These are phyloP conservation scores for Fusarium sp. DNA, from an alignment of 2,329 filamentous ascomycete genomes.

Conservation along the genomic window DNA sequence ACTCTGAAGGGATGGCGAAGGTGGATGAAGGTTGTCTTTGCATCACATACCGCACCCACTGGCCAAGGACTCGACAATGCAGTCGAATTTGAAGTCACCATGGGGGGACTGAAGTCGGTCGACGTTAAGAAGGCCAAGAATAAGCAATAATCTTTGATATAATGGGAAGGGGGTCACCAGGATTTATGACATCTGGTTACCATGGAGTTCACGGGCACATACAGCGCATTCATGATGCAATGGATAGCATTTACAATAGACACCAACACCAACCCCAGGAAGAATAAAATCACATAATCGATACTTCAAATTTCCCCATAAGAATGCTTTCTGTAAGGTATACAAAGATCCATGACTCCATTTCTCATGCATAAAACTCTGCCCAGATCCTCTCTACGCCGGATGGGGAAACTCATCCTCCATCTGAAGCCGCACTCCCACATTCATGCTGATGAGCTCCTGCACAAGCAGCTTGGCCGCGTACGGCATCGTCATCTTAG, in stretches of 20 bases:
- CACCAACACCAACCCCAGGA: neutral
- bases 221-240: neutral
- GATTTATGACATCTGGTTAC: neutral
- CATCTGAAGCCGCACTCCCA: slow-evolving; percentile 90
- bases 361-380: slow-evolving; percentile 28
- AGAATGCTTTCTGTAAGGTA: slow-evolving; percentile 33
- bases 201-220: neutral
- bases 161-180: neutral
- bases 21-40: slow-evolving; percentile 91
- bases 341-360: slow-evolving; percentile 34
- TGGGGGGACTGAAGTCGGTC: slow-evolving; percentile 67
- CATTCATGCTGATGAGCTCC: slow-evolving; percentile 98
- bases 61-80: slow-evolving; percentile 62
- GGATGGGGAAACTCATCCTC: slow-evolving; percentile 92
- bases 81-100: slow-evolving; percentile 81
- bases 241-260: neutral
- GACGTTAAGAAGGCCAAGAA: slow-evolving; percentile 20
- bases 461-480: slow-evolving; percentile 96
- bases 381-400: slow-evolving; percentile 42
- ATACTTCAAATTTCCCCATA: slow-evolving; percentile 19
- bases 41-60: slow-evolving; percentile 74
- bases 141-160: neutral
- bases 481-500: slow-evolving; percentile 96
- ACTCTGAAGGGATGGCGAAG: slow-evolving; percentile 74
- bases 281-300: slow-evolving; percentile 18